Evolutionary conservation across 73 alveolate genomes (phyloP).

Genomic region (Paramecium caudatum): DNA sequence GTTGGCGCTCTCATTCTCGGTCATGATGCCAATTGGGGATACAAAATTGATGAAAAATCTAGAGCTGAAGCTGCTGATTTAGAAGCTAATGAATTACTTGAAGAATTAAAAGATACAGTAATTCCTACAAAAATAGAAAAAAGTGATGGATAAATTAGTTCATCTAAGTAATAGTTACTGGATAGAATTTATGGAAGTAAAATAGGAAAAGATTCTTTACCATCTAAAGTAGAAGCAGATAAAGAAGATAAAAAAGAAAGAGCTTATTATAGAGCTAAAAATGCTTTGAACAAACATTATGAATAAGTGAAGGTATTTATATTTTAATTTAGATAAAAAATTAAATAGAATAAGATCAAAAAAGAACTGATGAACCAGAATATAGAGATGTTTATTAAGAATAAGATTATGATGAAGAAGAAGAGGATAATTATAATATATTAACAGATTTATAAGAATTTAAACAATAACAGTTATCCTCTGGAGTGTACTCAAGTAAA

Average conservation of each 20-base stretch:
- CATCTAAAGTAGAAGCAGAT: neutral
- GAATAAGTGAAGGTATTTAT: slow-evolving; percentile 12
- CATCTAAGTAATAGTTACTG: slow-evolving; percentile 24
- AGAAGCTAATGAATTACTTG: slow-evolving; percentile 62
- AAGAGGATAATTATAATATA: slow-evolving; percentile 71
- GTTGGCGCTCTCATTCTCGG: slow-evolving; percentile 97
- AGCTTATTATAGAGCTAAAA: slow-evolving; percentile 49
- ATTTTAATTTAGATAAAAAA: neutral
- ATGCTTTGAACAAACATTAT: slow-evolving; percentile 38
- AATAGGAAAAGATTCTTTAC: neutral
- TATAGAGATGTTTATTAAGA: slow-evolving; percentile 63
- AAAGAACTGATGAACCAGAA: slow-evolving; percentile 22
- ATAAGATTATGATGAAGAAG: slow-evolving; percentile 72
- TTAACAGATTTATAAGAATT: slow-evolving; percentile 61
- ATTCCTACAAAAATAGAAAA: slow-evolving; percentile 26
- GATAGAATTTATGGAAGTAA: slow-evolving; percentile 57
- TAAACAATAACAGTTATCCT: slow-evolving; percentile 33
- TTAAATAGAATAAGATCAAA: slow-evolving; percentile 27
- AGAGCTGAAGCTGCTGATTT: slow-evolving; percentile 63
- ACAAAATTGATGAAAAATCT: slow-evolving; percentile 83
- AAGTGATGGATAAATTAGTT: slow-evolving; percentile 43
- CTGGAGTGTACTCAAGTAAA: slow-evolving; percentile 73
- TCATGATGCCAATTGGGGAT: slow-evolving; percentile 93
- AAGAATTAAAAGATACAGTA: slow-evolving; percentile 38
- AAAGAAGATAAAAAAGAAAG: slow-evolving; percentile 30